Base-by-base conservation (phyloP, 352 stramenopile genomes). In the Pythium sp. region DNA sequence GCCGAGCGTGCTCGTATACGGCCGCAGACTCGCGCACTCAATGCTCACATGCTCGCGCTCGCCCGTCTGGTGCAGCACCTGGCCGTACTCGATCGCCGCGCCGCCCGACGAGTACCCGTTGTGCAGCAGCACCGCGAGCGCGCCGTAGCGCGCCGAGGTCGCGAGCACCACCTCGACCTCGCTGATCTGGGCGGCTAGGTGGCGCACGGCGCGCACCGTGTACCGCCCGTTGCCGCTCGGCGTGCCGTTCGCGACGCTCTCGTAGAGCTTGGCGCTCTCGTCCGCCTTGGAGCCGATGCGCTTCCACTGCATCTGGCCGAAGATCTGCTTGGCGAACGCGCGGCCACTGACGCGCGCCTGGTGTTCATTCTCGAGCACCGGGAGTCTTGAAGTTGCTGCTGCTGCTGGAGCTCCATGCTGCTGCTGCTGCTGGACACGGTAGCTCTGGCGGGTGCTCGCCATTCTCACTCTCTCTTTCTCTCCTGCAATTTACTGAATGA, bases 301-400 rank as follows among this genome's bases (percentile, higher is more conserved):
- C 57, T 89, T 91, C 84, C 84, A 91, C 30, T 79, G 78, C 74
- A 85, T 81, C 32, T 80, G 79, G 57, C 79, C 72, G 73, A 91
- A 91, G 60, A 92, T 84, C 63, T 90, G 74, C 62, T 91, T 90
- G 65, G 82, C 82, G n/a, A 79, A 78, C 5, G 67, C 67, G 43
- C 85, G 85, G 6, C 85, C 85, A 46, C 60, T 75, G 24, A 74
- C 65, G 36, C 82, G 85, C 61, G 81, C 85, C 58, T 86, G 73
- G 28, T 86, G 66, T 67, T 91, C 82, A 58, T 78, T 71, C 65
- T 87, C 70, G 41, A 89, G 73, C 20, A 73, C 51, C 3, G 68
- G 69, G 11, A 86, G 65, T 28, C 47, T 43, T 30, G 60, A 12
- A 5, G 26, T 28, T 14, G 20, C 38, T 54, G 18, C 12, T 11